These are phyloP conservation scores for Phyllosticta citrichinensis DNA, from an alignment of 2,329 filamentous ascomycete species.

Conservation along the genomic window DNA sequence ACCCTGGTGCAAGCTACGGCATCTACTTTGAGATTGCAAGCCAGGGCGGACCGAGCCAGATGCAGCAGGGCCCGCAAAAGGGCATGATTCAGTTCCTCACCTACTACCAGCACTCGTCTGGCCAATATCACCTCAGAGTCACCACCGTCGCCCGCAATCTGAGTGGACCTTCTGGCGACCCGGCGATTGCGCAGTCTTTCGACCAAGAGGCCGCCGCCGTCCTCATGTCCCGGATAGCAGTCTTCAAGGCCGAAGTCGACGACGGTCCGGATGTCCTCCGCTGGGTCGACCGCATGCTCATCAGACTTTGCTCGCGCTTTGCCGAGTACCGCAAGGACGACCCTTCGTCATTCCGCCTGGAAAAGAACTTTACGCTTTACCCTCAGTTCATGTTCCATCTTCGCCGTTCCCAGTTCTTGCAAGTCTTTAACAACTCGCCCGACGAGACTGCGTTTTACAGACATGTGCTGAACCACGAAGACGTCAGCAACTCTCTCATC, in stretches of 20 bases:
- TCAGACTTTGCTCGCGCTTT: slow-evolving; percentile 89
- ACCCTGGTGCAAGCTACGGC: slow-evolving; percentile 85
- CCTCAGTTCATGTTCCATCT: slow-evolving; percentile 99
- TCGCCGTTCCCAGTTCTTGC: slow-evolving; percentile 89
- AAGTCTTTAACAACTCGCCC: slow-evolving; percentile 98
- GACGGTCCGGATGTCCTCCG: slow-evolving; percentile 96
- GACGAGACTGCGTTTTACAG: slow-evolving; percentile 99
- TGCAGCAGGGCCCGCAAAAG: slow-evolving; percentile 79
- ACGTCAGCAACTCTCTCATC: slow-evolving; percentile 89
- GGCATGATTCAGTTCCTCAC: slow-evolving; percentile 98
- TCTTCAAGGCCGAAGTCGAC: slow-evolving; percentile 97
- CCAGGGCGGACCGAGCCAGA: slow-evolving; percentile 75
- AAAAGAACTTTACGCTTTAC: slow-evolving; percentile 98
- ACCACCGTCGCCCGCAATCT: slow-evolving; percentile 88
- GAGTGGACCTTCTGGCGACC: slow-evolving; percentile 87
- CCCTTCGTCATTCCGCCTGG: slow-evolving; percentile 74
- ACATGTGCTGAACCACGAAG: slow-evolving; percentile 93
- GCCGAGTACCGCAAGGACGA: slow-evolving; percentile 98
- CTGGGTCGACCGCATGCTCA: slow-evolving; percentile 98
- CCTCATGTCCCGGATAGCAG: slow-evolving; percentile 96
- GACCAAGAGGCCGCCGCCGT: slow-evolving; percentile 97
- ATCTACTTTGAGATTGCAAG: slow-evolving; percentile 97
- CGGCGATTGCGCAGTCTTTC: slow-evolving; percentile 90
- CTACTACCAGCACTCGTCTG: slow-evolving; percentile 95
- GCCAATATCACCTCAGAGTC: slow-evolving; percentile 90